Conservation (phyloP, 805 yeast genomes). For the Zygotorulaspora florentina region DNA sequence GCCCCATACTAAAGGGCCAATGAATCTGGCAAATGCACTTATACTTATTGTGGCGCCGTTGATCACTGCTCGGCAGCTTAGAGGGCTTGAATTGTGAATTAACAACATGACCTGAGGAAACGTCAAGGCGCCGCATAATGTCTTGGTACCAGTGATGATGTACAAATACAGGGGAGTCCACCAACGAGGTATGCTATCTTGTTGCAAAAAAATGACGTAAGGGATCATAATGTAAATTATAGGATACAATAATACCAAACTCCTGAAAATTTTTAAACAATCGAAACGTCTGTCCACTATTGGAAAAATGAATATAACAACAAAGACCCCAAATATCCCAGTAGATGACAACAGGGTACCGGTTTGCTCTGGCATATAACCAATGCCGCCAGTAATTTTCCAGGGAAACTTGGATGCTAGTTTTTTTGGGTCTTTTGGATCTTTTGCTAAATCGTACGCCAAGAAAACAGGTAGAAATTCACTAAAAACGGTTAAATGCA, state of each 20-base stretch:
- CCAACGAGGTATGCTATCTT: conserved; percentile 29
- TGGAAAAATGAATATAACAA: conserved; percentile 50
- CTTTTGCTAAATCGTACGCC: conserved; percentile 36
- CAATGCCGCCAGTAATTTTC: conserved; percentile 50
- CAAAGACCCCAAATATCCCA: conserved; percentile 50
- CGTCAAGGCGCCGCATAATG: conserved; percentile 44
- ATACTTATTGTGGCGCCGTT: conserved; percentile 55
- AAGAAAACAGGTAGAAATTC: conserved; percentile 56
- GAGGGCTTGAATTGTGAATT: conserved; percentile 51
- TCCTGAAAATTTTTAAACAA: conserved; percentile 43
- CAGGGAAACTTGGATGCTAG: conserved; percentile 44
- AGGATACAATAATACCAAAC: conserved; percentile 42
- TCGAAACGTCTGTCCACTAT: conserved; percentile 45
- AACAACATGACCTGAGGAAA: conserved; percentile 52
- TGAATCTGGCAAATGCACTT: conserved; percentile 50
- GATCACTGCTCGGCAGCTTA: conserved; percentile 53
- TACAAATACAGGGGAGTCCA: conserved; percentile 30
- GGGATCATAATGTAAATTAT: conserved; percentile 45
- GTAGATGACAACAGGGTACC: conserved; percentile 49
- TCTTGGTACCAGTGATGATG: conserved; percentile 32
- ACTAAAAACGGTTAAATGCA: conserved; percentile 46
- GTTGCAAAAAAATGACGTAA: conserved; percentile 43
- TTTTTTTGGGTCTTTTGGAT: conserved; percentile 16
- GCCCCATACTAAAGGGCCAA: conserved; percentile 59
- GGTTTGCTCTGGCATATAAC: conserved; percentile 42